phyloP scores from a whole-genome alignment of 139 green algal genomes.

The Desmodesmus armatus region DNA sequence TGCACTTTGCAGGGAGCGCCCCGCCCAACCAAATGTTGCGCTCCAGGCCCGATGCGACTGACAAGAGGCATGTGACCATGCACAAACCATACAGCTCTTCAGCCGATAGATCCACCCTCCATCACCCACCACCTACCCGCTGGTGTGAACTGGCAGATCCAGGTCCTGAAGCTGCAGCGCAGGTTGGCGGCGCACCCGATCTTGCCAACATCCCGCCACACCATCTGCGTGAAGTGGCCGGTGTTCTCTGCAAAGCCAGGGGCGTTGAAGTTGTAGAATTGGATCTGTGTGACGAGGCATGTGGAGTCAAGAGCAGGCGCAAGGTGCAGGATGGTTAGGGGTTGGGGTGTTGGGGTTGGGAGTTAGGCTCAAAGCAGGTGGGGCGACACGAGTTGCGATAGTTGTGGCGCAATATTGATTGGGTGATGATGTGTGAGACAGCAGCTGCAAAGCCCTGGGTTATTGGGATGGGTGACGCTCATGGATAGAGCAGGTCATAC shows the following conservation, averaged over 20 bases:
- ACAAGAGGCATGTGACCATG: neutral
- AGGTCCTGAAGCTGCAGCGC: slow-evolving; percentile 36
- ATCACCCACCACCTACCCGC: slow-evolving; percentile 1
- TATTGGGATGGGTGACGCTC: too few species aligned
- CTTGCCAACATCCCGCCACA: slow-evolving; percentile 24
- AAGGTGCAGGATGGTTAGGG: too few species aligned
- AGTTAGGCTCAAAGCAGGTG: too few species aligned
- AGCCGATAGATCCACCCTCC: neutral
- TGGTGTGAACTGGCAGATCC: slow-evolving; percentile 44
- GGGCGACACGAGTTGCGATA: too few species aligned
- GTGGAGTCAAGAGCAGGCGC: too few species aligned
- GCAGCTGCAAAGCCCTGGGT: too few species aligned
- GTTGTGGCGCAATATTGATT: too few species aligned
- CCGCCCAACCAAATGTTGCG: neutral
- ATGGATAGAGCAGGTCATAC: too few species aligned
- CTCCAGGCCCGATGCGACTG: neutral
- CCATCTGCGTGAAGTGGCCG: slow-evolving; percentile 49
- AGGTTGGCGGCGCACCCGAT: slow-evolving; percentile 50
- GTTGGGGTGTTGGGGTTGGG: too few species aligned
- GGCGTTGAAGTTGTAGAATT: slow-evolving; percentile 41
- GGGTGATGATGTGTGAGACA: too few species aligned
- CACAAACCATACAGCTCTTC: neutral
- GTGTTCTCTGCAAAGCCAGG: slow-evolving; percentile 41
- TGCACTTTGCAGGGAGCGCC: neutral
- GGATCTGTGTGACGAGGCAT: slow-evolving; percentile 42